These are phyloP conservation scores for Wickerhamiella brachini DNA, from an alignment of 805 yeast genomes.

Conservation along the genomic window DNA sequence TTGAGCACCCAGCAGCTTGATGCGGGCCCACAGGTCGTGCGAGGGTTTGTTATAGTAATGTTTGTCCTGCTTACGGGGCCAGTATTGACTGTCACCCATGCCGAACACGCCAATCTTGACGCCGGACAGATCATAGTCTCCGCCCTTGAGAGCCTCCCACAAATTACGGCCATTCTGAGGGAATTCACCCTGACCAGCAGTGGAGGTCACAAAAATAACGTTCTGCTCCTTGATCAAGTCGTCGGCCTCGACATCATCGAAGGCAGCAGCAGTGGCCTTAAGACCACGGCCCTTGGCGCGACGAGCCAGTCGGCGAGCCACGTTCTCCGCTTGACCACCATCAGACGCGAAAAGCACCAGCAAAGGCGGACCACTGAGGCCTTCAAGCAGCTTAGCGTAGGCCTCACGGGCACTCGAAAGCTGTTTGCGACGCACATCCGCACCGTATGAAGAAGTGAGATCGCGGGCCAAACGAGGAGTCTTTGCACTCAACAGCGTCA, in stretches of 20 bases:
- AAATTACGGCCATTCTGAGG: slow-evolving; percentile 68
- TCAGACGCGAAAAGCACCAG: slow-evolving; percentile 81
- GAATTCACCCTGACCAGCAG: slow-evolving; percentile 80
- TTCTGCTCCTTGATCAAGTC: slow-evolving; percentile 60
- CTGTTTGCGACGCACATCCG: slow-evolving; percentile 46
- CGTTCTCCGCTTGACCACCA: slow-evolving; percentile 74
- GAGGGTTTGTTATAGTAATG: slow-evolving; percentile 90
- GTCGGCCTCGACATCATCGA: slow-evolving; percentile 62
- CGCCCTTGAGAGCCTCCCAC: slow-evolving; percentile 55
- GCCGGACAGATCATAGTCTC: slow-evolving; percentile 51
- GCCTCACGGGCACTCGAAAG: slow-evolving; percentile 61
- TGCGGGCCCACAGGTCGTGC: slow-evolving; percentile 51
- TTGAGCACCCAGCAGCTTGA: slow-evolving; percentile 59
- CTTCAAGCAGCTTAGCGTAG: slow-evolving; percentile 61
- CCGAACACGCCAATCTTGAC: slow-evolving; percentile 55
- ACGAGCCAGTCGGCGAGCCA: slow-evolving; percentile 66
- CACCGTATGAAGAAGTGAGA: slow-evolving; percentile 48
- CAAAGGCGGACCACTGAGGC: slow-evolving; percentile 83
- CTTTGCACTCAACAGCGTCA: slow-evolving; percentile 57
- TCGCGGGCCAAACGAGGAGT: slow-evolving; percentile 68
- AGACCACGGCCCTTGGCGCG: slow-evolving; percentile 73
- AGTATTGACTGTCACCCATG: slow-evolving; percentile 72
- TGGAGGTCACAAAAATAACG: slow-evolving; percentile 54
- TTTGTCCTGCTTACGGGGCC: slow-evolving; percentile 95
- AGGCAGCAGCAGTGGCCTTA: slow-evolving; percentile 47